phyloP scores from a whole-genome alignment of 768 basidiomycete genomes.

The Lentinula edodes region DNA sequence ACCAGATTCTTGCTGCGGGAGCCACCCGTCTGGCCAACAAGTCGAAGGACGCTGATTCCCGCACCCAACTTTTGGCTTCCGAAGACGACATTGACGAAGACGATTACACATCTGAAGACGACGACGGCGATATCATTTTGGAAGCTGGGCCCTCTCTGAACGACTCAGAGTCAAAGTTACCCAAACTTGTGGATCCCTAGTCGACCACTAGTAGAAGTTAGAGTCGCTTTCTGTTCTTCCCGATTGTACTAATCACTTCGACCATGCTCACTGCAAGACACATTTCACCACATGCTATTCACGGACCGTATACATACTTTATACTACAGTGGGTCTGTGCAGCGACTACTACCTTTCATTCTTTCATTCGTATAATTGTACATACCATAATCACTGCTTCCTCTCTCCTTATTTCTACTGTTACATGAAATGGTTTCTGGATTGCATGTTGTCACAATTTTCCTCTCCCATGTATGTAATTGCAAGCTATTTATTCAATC shows the following conservation, averaged over 20 bases:
- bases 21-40: constrained; percentile 39
- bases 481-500: no score
- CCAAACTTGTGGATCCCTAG: neutral
- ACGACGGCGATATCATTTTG: constrained; percentile 67
- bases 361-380: neutral
- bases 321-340: neutral
- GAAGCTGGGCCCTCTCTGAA: constrained; percentile 64
- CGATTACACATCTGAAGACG: constrained; percentile 39
- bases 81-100: constrained; percentile 31
- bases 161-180: neutral
- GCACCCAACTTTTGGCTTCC: constrained; percentile 19
- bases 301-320: neutral
- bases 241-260: neutral
- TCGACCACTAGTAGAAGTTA: neutral
- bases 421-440: neutral
- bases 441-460: no score
- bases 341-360: neutral
- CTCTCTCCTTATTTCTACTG: neutral
- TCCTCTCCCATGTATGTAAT: no score
- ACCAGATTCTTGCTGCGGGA: constrained; percentile 52
- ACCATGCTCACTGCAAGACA: neutral
- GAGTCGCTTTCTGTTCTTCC: neutral
- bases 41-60: constrained; percentile 24
- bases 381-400: neutral
- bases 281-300: neutral